A percentile compares a stretch with the other conserved stretches of the same genome.
These are phyloP conservation scores for Cercospora zeina DNA, from an alignment of 2,329 filamentous ascomycete genomes.

Conservation along the genomic window DNA sequence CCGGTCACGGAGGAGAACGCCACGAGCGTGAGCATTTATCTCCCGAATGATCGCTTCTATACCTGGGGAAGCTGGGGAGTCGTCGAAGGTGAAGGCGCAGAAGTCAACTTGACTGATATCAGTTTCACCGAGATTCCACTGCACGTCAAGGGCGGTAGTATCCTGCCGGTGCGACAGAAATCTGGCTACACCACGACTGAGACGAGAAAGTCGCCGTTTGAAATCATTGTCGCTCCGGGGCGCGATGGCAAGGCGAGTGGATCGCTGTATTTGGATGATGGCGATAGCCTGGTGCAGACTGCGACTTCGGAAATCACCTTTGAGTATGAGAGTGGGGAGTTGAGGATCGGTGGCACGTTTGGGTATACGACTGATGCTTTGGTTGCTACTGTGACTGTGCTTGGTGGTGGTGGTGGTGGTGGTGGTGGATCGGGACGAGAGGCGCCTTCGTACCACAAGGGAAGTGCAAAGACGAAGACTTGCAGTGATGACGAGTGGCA, in stretches of 20 bases:
- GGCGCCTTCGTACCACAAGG: conserved; percentile 15
- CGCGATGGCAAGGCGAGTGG: conserved; percentile 63
- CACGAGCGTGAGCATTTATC: conserved; percentile 56
- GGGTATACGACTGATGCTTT: conserved; percentile 18
- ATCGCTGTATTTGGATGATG: conserved; percentile 74
- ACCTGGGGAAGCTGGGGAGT: conserved; percentile 56
- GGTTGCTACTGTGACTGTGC: conserved; percentile 19
- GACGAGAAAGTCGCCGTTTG: conserved; percentile 65
- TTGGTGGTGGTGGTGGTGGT: background rate
- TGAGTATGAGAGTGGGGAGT: conserved; percentile 52
- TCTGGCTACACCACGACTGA: conserved; percentile 63
- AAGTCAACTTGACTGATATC: conserved; percentile 46
- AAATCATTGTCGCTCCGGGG: conserved; percentile 67
- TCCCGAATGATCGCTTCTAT: conserved; percentile 61
- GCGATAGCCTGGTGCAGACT: conserved; percentile 63
- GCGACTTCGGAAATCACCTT: conserved; percentile 60
- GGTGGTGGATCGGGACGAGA: background rate
- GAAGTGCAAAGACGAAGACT: conserved; percentile 6
- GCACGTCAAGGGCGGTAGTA: conserved; percentile 63
- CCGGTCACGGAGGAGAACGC: conserved; percentile 56
- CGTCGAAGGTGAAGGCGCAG: conserved; percentile 50
- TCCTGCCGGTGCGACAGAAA: conserved; percentile 59
- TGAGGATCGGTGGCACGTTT: conserved; percentile 20
- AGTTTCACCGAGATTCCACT: conserved; percentile 61
- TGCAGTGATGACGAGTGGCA: conserved; percentile 9